Evolutionary conservation across 2,329 filamentous ascomycete genomes (phyloP), one percentile per base, ranked within the genome.

Genomic region (Cladophialophora yegresii): DNA sequence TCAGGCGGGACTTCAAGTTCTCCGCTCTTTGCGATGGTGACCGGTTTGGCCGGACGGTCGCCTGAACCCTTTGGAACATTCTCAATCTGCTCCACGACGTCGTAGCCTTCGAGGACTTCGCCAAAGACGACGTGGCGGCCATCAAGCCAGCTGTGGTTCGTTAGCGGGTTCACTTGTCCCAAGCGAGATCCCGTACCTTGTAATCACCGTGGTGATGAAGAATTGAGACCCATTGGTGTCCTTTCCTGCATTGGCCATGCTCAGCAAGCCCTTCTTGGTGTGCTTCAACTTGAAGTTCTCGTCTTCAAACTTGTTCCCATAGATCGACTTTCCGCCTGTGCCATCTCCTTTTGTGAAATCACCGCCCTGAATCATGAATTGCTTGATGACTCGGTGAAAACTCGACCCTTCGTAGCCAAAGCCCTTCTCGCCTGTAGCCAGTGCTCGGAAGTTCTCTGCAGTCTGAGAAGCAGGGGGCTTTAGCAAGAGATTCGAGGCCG

Each of bases 271-370:
- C 74, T 83, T 85, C 77, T 85, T 85, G 77, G 79, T 86, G 79
- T 88, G 86, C 78, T 86, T 87, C 73, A 88, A 79, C 81, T 88
- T 88, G 80, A 89, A 88, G 83, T 89, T 89, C 82, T 89, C 87
- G 70, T 89, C 87, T 58, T 81, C 77, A 76, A 89, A 89, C 78
- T 87, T 88, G 66, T 80, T 77, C 69, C 86, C 86, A 73, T 88
- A 89, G 76, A 89, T 88, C 65, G 84, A 87, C 79, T 87, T 87
- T 70, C 87, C 87, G 67, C 87, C 87, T 67, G 86, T 89, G 65
- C 87, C 82, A 71, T 89, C 86, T 53, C 83, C 83, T 30, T 80
- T 82, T 69, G 86, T 89, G 77, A 89, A 88, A 75, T 89, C 86
- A 76, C 86, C 87, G 72, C 86, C 87, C 77, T 89, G 86, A 69